A percentile compares a stretch with the other conserved stretches of the same genome.
Evolutionary conservation across 257 asterid species (phyloP).

Genomic region (Nyctanthes arbortristis): DNA sequence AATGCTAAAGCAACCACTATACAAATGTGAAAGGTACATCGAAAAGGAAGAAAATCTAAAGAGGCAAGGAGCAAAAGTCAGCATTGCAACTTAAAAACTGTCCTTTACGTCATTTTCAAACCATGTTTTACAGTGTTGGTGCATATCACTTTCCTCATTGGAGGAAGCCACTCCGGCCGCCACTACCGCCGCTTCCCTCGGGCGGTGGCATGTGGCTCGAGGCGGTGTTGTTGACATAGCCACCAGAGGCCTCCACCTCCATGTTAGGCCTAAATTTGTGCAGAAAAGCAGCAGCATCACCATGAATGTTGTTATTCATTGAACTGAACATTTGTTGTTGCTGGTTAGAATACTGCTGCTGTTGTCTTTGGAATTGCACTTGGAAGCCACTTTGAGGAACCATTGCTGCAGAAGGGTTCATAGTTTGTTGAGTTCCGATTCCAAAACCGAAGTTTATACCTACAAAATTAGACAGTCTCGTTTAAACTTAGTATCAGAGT

Average conservation of each 20-base stretch:
- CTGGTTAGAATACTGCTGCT: neutral
- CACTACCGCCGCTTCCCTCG: neutral
- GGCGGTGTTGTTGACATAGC: neutral
- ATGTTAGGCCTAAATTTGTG: conserved; percentile 2
- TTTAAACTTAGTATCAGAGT: neutral
- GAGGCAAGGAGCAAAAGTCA: neutral
- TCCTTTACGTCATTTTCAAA: neutral
- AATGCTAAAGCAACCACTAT: neutral
- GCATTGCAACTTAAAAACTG: neutral
- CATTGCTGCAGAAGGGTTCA: conserved; percentile 4
- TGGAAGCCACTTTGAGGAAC: neutral
- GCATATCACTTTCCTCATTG: neutral
- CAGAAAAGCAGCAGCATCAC: conserved; percentile 3
- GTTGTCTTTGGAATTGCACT: neutral
- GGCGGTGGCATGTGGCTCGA: neutral
- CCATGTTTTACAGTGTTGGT: neutral
- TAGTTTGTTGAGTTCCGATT: neutral
- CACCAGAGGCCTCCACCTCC: neutral
- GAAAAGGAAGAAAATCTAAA: neutral
- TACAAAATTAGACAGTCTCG: neutral
- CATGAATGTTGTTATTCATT: neutral
- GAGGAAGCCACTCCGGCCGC: neutral
- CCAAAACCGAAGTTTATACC: neutral
- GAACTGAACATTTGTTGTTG: neutral
- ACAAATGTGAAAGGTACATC: neutral